Conservation (phyloP, 176 grass and related monocot species). For the Pontederia paniculata region DNA sequence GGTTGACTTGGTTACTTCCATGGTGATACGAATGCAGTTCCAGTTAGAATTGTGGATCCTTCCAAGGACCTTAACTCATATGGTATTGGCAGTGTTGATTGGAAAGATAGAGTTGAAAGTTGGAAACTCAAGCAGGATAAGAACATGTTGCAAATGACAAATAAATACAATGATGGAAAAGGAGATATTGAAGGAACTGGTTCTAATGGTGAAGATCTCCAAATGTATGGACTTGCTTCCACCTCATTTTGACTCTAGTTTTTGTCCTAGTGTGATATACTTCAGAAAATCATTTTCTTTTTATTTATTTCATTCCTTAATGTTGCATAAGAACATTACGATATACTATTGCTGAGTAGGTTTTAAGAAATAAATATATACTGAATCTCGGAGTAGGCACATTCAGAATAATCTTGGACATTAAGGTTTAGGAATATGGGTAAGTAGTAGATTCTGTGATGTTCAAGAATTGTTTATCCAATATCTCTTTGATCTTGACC, state of each 20-base stretch:
- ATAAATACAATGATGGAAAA: conserved; percentile 82
- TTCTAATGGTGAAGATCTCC: conserved; percentile 93
- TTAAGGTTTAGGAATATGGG: too few species aligned
- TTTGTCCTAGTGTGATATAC: neutral
- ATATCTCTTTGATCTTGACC: too few species aligned
- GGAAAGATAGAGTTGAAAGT: conserved; percentile 98
- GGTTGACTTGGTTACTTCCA: conserved; percentile 19
- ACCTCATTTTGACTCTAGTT: too few species aligned
- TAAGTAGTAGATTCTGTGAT: too few species aligned
- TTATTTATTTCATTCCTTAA: neutral
- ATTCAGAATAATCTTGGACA: too few species aligned
- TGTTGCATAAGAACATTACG: too few species aligned
- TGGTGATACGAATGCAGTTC: conserved; percentile 51
- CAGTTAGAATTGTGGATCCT: conserved; percentile 96
- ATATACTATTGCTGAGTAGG: too few species aligned
- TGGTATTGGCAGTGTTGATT: conserved; percentile 75
- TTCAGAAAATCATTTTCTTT: neutral
- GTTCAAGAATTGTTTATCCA: too few species aligned
- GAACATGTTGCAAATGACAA: conserved; percentile 75
- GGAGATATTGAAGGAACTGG: conserved; percentile 97
- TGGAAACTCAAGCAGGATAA: conserved; percentile 97
- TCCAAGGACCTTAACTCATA: conserved; percentile 98
- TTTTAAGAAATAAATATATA: too few species aligned
- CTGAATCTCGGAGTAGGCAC: too few species aligned
- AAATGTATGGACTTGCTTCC: conserved; percentile 52